These are phyloP conservation scores for Candida ulmi DNA, from an alignment of 805 yeast genomes.

Conservation along the genomic window DNA sequence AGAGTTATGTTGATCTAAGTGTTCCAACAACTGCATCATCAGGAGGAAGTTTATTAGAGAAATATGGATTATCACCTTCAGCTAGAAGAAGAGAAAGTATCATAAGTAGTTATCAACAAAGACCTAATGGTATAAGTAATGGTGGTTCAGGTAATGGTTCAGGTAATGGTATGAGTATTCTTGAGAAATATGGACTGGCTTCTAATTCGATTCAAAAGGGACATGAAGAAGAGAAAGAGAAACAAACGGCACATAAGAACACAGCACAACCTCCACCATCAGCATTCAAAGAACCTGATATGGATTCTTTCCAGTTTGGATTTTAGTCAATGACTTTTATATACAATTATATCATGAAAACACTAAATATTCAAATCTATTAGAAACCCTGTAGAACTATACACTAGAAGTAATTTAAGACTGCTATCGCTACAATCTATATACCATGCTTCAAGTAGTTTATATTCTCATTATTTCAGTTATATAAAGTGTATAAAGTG, in stretches of 20 bases:
- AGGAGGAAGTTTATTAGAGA: slow-evolving; percentile 12
- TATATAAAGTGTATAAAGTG: no score
- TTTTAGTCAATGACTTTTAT: slow-evolving; percentile 14
- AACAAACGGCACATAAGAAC: slow-evolving; percentile 4
- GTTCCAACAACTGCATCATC: slow-evolving; percentile 3
- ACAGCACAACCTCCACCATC: slow-evolving; percentile 39
- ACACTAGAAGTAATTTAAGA: no score
- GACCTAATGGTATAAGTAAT: not conserved
- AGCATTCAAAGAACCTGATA: slow-evolving; percentile 66
- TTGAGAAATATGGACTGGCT: slow-evolving; percentile 25
- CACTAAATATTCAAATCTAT: no score
- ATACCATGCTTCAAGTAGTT: no score
- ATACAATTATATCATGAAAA: no score
- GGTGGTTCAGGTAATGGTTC: no score
- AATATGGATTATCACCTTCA: slow-evolving; percentile 21
- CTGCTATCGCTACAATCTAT: no score
- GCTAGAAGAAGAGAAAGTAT: slow-evolving; percentile 19
- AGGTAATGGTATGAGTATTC: slow-evolving; percentile 13
- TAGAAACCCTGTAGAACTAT: no score
- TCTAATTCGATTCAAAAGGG: slow-evolving; percentile 12
- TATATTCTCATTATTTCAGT: no score
- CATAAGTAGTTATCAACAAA: slow-evolving; percentile 3
- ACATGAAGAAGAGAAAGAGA: slow-evolving; percentile 10
- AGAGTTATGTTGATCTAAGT: slow-evolving; percentile 8
- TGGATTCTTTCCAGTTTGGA: slow-evolving; percentile 65